These are phyloP conservation scores for Aspergillus biplanus DNA, from an alignment of 495 filamentous ascomycete genomes.

Conservation along the genomic window DNA sequence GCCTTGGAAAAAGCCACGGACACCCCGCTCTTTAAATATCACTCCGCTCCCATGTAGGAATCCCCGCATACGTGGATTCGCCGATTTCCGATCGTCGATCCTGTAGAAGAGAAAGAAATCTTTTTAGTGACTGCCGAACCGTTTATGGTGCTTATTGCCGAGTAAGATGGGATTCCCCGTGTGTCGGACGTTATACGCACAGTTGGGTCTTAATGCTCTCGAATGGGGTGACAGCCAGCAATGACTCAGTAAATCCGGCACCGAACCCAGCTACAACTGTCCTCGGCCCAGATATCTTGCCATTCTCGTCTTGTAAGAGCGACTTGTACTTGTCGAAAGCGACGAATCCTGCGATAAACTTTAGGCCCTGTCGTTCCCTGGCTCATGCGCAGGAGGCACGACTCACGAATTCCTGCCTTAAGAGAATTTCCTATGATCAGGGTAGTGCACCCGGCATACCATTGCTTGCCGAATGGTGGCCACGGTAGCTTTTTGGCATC, in stretches of 20 bases:
- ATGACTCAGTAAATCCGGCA: conserved; percentile 89
- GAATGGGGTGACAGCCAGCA: conserved; percentile 93
- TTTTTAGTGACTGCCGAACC: not conserved
- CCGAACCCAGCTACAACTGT: conserved; percentile 95
- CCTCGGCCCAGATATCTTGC: conserved; percentile 85
- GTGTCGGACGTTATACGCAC: conserved; percentile 41
- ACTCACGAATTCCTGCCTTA: conserved; percentile 91
- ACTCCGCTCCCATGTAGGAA: conserved; percentile 89
- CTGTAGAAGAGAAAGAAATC: conserved; percentile 40
- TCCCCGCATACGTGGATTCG: conserved; percentile 84
- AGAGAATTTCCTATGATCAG: conserved; percentile 94
- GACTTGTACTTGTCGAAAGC: conserved; percentile 93
- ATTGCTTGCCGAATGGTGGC: conserved; percentile 90
- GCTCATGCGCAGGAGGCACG: not conserved
- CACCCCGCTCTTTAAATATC: conserved; percentile 83
- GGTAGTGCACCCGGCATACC: conserved; percentile 98
- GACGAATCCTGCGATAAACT: conserved; percentile 72
- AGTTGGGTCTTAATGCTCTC: conserved; percentile 97
- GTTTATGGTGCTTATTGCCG: not conserved
- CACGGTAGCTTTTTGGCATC: conserved; percentile 88
- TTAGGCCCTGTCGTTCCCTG: conserved; percentile 13
- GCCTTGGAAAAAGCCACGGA: conserved; percentile 94
- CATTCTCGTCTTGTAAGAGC: conserved; percentile 78
- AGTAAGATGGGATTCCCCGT: not conserved
- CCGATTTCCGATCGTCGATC: conserved; percentile 92